Conservation (phyloP, 1,139 yeast genomes). For the Pneumocystis jirovecii region DNA sequence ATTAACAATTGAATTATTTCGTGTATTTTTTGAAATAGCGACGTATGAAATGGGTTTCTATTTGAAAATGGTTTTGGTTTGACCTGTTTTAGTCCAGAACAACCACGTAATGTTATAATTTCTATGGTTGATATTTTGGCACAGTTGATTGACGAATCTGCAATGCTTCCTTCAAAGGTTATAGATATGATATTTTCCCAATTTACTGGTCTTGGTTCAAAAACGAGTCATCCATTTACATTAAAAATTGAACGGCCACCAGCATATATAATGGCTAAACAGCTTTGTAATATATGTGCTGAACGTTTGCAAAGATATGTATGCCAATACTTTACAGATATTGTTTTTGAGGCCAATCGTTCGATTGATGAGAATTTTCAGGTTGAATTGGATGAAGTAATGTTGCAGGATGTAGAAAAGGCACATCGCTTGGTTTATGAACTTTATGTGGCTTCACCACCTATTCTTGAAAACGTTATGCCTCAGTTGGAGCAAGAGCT, state of each 20-base stretch:
- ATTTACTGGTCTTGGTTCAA: constrained; percentile 24
- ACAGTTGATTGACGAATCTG: constrained; percentile 66
- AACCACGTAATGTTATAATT: constrained; percentile 31
- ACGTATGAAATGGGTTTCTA: constrained; percentile 15
- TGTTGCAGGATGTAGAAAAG: constrained; percentile 36
- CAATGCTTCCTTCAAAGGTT: constrained; percentile 47
- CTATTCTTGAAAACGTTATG: constrained; percentile 54
- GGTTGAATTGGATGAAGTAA: constrained; percentile 17
- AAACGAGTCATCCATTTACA: constrained; percentile 18
- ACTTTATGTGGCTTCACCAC: constrained; percentile 70
- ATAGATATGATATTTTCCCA: constrained; percentile 47
- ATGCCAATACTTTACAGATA: constrained; percentile 69
- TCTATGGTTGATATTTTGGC: constrained; percentile 53
- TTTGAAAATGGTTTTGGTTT: constrained; percentile 2
- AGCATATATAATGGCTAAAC: constrained; percentile 51
- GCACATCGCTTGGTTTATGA: constrained; percentile 51
- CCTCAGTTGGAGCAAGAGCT: constrained; percentile 73
- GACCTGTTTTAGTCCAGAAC: constrained; percentile 20
- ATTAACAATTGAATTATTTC: constrained; percentile 43
- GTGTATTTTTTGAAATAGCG: constrained; percentile 44
- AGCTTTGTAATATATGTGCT: constrained; percentile 53
- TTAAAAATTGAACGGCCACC: constrained; percentile 26
- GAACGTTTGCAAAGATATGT: constrained; percentile 66
- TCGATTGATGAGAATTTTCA: constrained; percentile 21
- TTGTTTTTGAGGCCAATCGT: constrained; percentile 28